Conservation (phyloP, 169 alveolate genomes). For the Eimeria maxima region DNA sequence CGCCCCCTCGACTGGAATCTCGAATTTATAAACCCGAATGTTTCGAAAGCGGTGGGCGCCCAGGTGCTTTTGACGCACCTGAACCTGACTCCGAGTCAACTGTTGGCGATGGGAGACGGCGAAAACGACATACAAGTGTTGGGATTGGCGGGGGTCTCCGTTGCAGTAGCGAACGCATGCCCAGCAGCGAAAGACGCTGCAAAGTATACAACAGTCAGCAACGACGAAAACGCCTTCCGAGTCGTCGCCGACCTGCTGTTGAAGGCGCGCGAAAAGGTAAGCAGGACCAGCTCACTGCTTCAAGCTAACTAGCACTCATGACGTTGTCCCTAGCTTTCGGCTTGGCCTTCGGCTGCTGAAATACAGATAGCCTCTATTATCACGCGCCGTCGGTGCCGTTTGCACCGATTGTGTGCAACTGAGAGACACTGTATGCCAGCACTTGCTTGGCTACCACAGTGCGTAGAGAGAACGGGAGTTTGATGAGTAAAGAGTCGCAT, state of each 20-base stretch:
- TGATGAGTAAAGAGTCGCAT: background rate
- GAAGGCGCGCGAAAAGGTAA: background rate
- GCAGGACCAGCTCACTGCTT: constrained; percentile 2
- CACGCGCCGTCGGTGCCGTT: background rate
- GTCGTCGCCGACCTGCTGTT: constrained; percentile 47
- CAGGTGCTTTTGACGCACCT: constrained; percentile 85
- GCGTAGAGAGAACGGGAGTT: background rate
- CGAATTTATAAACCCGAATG: constrained; percentile 86
- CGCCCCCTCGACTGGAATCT: constrained; percentile 86
- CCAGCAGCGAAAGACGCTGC: constrained; percentile 88
- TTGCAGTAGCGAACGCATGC: constrained; percentile 88
- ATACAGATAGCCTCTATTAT: background rate
- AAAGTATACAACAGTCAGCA: constrained; percentile 50
- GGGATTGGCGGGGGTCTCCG: constrained; percentile 85
- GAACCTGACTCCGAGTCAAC: constrained; percentile 84
- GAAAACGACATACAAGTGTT: constrained; percentile 91
- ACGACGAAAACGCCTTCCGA: constrained; percentile 66
- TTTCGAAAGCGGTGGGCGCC: constrained; percentile 89
- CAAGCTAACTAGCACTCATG: background rate
- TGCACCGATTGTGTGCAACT: background rate
- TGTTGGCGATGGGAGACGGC: constrained; percentile 91
- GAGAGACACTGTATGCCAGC: background rate
- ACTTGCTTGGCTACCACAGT: background rate
- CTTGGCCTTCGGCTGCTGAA: background rate
- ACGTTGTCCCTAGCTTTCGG: background rate